These are phyloP conservation scores for Rhynchosporium agropyri DNA, from an alignment of 2,329 filamentous ascomycete species.

Conservation along the genomic window DNA sequence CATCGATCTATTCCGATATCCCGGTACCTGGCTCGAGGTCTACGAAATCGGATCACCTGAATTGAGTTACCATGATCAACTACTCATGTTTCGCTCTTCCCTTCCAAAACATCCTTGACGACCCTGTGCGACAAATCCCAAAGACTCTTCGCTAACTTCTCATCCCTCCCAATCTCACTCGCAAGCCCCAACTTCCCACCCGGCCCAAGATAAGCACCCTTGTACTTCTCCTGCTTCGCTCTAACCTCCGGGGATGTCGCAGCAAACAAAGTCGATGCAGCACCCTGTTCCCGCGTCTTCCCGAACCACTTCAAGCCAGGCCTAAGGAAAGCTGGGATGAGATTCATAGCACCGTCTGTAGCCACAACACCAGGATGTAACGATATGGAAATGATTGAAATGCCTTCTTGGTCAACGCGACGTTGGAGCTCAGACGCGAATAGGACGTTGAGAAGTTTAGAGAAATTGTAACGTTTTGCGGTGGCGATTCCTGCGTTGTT, in stretches of 20 bases:
- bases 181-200: neutral
- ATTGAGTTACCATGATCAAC: no score
- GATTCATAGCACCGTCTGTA: neutral
- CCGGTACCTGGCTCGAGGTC: no score
- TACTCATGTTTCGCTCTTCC: neutral
- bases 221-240: neutral
- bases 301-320: neutral
- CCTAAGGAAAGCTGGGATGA: neutral
- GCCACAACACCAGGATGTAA: neutral
- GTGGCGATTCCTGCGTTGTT: neutral
- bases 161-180: conserved; percentile 1
- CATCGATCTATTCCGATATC: no score
- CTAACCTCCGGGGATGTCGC: neutral
- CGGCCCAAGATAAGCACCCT: neutral
- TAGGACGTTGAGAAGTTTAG: neutral
- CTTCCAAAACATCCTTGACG: neutral
- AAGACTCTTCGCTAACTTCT: neutral
- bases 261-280: neutral
- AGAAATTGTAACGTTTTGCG: neutral
- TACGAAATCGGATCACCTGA: no score
- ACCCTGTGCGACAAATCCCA: neutral
- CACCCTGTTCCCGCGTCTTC: neutral
- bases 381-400: neutral
- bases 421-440: neutral
- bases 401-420: neutral